Evolutionary conservation across 441 rosid genomes (phyloP).

Genomic region (Melastoma candidum): DNA sequence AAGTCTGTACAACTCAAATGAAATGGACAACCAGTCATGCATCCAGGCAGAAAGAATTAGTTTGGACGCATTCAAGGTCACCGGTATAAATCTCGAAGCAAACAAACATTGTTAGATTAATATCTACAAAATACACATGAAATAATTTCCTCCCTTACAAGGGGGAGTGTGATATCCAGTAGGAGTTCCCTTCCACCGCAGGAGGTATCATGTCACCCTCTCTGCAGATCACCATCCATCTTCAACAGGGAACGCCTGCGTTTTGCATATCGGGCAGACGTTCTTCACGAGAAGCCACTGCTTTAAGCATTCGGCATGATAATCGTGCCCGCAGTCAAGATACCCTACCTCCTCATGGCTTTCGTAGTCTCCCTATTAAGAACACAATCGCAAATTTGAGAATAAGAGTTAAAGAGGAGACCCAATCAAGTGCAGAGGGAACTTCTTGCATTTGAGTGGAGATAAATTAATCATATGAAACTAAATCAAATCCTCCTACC

Average conservation of each 20-base stretch:
- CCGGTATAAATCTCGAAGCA: background rate
- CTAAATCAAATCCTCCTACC: constrained; percentile 28
- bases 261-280: constrained; percentile 83
- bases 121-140: constrained; percentile 47
- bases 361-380: constrained; percentile 51
- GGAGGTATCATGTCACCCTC: constrained; percentile 7
- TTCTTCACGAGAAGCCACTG: constrained; percentile 83
- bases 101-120: constrained; percentile 16
- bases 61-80: background rate
- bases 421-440: background rate
- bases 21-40: constrained; percentile 9
- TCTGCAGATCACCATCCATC: constrained; percentile 16
- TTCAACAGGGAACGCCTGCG: constrained; percentile 43
- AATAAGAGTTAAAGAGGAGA: background rate
- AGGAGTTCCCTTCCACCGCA: background rate
- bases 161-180: background rate
- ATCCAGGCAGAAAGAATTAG: constrained; percentile 20
- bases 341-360: constrained; percentile 43
- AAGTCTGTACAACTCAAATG: constrained; percentile 44
- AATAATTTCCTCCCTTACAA: constrained; percentile 5
- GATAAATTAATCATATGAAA: background rate
- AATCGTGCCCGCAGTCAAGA: constrained; percentile 68
- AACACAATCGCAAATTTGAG: constrained; percentile 1
- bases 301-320: constrained; percentile 75
- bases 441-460: no score